Evolutionary conservation across 805 yeast species (phyloP).

Genomic region (Yarrowia alimentaria): DNA sequence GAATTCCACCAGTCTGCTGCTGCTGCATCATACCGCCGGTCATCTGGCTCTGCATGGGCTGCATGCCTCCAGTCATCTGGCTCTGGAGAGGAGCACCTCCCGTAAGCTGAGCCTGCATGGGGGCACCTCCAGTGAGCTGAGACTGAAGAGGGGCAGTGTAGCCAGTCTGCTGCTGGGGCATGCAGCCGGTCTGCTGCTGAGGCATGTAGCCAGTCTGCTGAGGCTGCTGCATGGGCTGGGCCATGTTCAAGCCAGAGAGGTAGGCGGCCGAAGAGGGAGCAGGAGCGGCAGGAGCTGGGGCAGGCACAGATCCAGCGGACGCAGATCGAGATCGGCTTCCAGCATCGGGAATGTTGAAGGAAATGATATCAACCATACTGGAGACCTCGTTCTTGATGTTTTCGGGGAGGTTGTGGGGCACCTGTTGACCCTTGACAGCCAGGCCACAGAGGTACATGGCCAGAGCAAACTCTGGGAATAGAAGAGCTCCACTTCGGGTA

Average conservation of each 20-base stretch:
- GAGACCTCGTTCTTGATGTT: constrained; percentile 78
- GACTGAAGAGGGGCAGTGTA: constrained; percentile 36
- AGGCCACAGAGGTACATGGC: constrained; percentile 83
- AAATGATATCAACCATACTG: constrained; percentile 86
- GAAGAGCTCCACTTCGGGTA: constrained; percentile 73
- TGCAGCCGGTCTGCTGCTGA: constrained; percentile 38
- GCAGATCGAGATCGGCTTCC: neutral
- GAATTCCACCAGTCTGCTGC: constrained; percentile 50
- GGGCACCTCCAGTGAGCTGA: constrained; percentile 41
- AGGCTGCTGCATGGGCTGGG: constrained; percentile 40
- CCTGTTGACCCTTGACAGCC: constrained; percentile 70
- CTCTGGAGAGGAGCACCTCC: constrained; percentile 45
- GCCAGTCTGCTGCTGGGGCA: constrained; percentile 49
- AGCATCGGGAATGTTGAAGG: constrained; percentile 65
- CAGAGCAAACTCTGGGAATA: constrained; percentile 92
- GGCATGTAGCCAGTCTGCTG: constrained; percentile 39
- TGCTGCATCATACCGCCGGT: constrained; percentile 39
- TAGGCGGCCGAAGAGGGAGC: constrained; percentile 34
- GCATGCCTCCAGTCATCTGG: constrained; percentile 37
- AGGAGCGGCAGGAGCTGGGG: constrained; percentile 28
- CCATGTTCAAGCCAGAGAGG: constrained; percentile 12
- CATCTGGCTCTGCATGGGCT: constrained; percentile 34
- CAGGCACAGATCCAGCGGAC: constrained; percentile 6
- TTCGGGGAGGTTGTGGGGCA: constrained; percentile 71
- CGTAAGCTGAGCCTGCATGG: constrained; percentile 45